Percentiles rank a stretch among this genome's conserved stretches.
These are phyloP conservation scores for Rhexocercosporidium sp. DNA, from an alignment of 2,329 filamentous ascomycete species.

Conservation along the genomic window DNA sequence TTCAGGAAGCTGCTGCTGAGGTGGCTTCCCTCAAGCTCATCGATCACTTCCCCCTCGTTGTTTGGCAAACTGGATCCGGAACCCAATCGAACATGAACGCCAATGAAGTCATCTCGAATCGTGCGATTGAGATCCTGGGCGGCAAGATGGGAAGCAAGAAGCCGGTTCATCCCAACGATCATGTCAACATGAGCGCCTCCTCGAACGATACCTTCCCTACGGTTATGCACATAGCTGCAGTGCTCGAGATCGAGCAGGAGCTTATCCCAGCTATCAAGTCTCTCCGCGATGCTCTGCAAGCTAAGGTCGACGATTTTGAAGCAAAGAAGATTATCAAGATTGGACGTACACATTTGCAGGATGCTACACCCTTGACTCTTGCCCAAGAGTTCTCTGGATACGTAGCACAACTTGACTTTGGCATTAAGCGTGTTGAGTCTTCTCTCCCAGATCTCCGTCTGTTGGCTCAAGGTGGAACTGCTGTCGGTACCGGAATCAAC, in stretches of 20 bases:
- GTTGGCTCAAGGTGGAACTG: constrained; percentile 93
- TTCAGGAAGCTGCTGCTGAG: constrained; percentile 92
- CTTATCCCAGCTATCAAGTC: constrained; percentile 83
- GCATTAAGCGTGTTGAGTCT: constrained; percentile 84
- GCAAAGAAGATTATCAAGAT: constrained; percentile 96
- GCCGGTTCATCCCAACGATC: constrained; percentile 98
- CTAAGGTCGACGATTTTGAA: constrained; percentile 88
- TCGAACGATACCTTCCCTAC: constrained; percentile 99
- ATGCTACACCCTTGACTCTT: constrained; percentile 92
- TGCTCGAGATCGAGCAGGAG: constrained; percentile 86
- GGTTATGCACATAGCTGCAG: constrained; percentile 98
- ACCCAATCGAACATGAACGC: constrained; percentile 99
- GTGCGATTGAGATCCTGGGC: constrained; percentile 96
- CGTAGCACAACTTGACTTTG: constrained; percentile 89
- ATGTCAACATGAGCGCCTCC: constrained; percentile 98
- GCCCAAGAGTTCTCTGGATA: constrained; percentile 99
- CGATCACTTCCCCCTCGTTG: constrained; percentile 97
- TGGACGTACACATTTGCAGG: constrained; percentile 94
- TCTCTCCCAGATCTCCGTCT: constrained; percentile 83
- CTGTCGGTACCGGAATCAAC: constrained; percentile 96
- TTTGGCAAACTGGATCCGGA: constrained; percentile 98
- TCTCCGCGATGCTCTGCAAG: constrained; percentile 82
- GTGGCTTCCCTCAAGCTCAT: constrained; percentile 92
- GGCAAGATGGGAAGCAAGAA: constrained; percentile 96
- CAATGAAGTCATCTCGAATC: constrained; percentile 99